A percentile compares a stretch with the other conserved stretches of the same genome.
These are phyloP conservation scores for Diaporthe sp. DNA, from an alignment of 2,329 filamentous ascomycete genomes.

Conservation along the genomic window DNA sequence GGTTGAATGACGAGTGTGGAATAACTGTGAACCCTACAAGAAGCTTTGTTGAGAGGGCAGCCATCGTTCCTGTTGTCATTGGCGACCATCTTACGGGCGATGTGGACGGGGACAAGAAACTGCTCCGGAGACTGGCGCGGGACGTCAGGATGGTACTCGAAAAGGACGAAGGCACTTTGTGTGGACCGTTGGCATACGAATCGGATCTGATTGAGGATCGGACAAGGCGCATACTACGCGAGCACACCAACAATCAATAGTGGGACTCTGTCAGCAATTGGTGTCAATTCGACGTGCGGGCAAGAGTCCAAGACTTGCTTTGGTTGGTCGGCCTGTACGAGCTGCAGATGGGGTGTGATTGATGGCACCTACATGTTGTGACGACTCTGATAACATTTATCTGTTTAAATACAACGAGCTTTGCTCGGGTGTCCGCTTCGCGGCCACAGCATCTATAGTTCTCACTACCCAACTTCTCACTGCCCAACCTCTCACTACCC, in stretches of 20 bases:
- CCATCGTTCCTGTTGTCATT: background rate
- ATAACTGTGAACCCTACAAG: background rate
- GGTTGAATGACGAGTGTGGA: background rate
- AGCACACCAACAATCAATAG: background rate
- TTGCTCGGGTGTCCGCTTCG: too few relatives aligned
- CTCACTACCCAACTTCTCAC: too few relatives aligned
- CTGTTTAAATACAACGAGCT: background rate
- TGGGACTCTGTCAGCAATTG: background rate
- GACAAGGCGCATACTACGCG: fast-evolving
- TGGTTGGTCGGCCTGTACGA: background rate
- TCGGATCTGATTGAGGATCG: background rate
- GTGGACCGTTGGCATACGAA: background rate
- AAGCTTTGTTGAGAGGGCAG: background rate
- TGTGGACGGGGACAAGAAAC: too few relatives aligned
- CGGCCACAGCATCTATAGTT: too few relatives aligned
- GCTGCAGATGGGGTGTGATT: background rate
- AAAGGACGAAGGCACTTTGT: too few relatives aligned
- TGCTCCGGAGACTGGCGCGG: background rate
- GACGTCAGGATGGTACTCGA: background rate
- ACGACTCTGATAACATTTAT: background rate
- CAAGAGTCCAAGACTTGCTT: background rate
- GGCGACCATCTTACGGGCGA: background rate
- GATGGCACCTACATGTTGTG: background rate
- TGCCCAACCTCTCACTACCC: too few relatives aligned
- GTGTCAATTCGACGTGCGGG: background rate